Evolutionary conservation across 768 basidiomycete genomes (phyloP).

Genomic region (Amanita pseudoporphyria): DNA sequence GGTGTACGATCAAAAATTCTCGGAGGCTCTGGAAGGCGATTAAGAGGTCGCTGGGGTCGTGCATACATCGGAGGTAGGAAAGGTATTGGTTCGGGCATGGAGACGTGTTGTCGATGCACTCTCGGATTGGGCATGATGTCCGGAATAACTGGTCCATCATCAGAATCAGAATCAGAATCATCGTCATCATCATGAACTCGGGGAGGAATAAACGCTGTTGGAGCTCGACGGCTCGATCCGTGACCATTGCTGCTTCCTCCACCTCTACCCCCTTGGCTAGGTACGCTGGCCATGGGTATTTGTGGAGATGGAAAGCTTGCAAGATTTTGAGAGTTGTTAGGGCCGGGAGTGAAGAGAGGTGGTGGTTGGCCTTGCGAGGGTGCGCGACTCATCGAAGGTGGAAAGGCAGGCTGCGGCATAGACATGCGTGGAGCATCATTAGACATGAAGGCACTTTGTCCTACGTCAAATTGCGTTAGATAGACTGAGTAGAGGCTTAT

Average conservation of each 20-base stretch:
- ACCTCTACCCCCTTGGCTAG: not conserved
- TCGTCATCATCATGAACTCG: not conserved
- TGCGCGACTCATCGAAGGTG: not conserved
- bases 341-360: constrained; percentile 10
- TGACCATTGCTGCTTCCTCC: not conserved
- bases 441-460: constrained; percentile 4
- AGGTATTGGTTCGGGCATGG: constrained; percentile 23
- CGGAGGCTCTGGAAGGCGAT: constrained; percentile 61
- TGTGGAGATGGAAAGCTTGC: constrained; percentile 8
- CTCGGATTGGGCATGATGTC: constrained; percentile 13
- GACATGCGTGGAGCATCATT: too few species aligned
- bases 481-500: not conserved
- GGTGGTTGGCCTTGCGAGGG: constrained; percentile 10
- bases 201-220: constrained; percentile 21
- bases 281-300: not conserved
- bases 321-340: constrained; percentile 6
- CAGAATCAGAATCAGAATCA: constrained; percentile 12
- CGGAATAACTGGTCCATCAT: constrained; percentile 8
- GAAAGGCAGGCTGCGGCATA: not conserved
- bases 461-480: not conserved
- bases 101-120: constrained; percentile 13
- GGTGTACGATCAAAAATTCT: constrained; percentile 49
- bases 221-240: constrained; percentile 11
- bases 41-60: constrained; percentile 21
- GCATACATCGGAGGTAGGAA: constrained; percentile 20